Base-by-base conservation (phyloP, 2,329 filamentous ascomycete species). In the Tolypocladium paradoxum region DNA sequence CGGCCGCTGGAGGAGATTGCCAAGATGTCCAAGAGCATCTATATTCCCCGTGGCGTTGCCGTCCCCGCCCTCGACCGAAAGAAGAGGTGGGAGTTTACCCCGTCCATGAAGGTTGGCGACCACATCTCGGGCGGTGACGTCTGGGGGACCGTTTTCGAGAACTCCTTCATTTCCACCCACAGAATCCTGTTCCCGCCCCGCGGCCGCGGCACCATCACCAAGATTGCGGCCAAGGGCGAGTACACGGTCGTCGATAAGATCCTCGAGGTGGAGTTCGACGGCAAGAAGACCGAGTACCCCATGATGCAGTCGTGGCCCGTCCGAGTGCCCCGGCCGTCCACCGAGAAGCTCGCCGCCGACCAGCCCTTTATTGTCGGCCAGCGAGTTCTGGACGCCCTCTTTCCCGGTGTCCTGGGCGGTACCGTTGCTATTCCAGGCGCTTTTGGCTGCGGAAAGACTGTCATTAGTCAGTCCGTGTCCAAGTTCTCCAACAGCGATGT, bases 271-370 rank as follows among this genome's bases (percentile, higher is more conserved):
- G 93, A 99, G 70, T 99, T 99, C 69, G 89, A 99, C 67, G 93
- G 93, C 66, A 90, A 90, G 76, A 95, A 92, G 80, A 87, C 87
- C 54, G 87, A 92, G 70, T 92, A 89, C 71, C 87, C 86, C 69
- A 97, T 99, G 93, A 96, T 97, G 91, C 93, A 99, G 75, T 84
- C 85, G 61, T 99, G 93, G 93, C 93, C 93, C 54, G 93, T 97
- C 65, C 91, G 93, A 79, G 93, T 95, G 50, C 91, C 93, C 54
- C 85, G 93, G 65, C 93, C 93, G 33, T 85, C 88, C 48, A 92
- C 85, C 60, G 93, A 99, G 78, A 96, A 93, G 77, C 81, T 95
- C 60, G 85, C 89, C 51, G 90, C 92, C 64, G 82, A 91, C 70
- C 82, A 87, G 66, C 93, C 93, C 49, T 95, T 99, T 68, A 84